Evolutionary conservation across 805 yeast genomes (phyloP).

Genomic region (Metschnikowia lunata): DNA sequence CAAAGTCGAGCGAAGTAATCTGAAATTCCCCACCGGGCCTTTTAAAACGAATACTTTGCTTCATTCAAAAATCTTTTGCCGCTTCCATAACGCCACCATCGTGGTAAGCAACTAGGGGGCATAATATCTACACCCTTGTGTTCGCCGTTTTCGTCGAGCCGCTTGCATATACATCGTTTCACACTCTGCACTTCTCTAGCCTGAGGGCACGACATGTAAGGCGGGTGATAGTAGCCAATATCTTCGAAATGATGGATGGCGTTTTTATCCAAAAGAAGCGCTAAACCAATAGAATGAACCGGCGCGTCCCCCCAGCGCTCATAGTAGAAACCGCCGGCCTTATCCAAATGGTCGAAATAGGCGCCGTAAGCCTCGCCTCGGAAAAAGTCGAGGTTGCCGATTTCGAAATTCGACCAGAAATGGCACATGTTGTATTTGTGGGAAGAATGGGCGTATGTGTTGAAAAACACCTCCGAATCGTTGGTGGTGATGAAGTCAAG

Average conservation of each 20-base stretch:
- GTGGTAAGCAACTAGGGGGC: constrained; percentile 59
- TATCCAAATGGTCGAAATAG: constrained; percentile 44
- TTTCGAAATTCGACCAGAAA: constrained; percentile 66
- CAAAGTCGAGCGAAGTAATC: not conserved
- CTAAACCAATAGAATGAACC: constrained; percentile 38
- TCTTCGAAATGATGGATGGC: constrained; percentile 43
- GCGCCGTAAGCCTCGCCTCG: constrained; percentile 43
- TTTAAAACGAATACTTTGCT: constrained; percentile 16
- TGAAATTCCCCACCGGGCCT: not conserved
- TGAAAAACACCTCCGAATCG: constrained; percentile 29
- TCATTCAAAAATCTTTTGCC: constrained; percentile 56
- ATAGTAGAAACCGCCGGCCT: constrained; percentile 50
- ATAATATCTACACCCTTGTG: constrained; percentile 38
- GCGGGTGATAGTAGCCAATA: constrained; percentile 41
- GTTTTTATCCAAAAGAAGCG: constrained; percentile 31
- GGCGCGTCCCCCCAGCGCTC: constrained; percentile 62
- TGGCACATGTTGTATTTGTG: constrained; percentile 65
- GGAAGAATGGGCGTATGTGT: constrained; percentile 10
- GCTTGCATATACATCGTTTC: constrained; percentile 36
- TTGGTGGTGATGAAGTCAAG: constrained; percentile 43
- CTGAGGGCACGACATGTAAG: constrained; percentile 40
- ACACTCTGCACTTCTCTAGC: constrained; percentile 28
- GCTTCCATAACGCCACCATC: constrained; percentile 73
- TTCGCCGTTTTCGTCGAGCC: constrained; percentile 14
- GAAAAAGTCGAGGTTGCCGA: constrained; percentile 48